Evolutionary conservation across 106 monocot genomes (phyloP), one percentile per base, ranked within the genome.

Genomic region (Acanthochlamys bracteata): DNA sequence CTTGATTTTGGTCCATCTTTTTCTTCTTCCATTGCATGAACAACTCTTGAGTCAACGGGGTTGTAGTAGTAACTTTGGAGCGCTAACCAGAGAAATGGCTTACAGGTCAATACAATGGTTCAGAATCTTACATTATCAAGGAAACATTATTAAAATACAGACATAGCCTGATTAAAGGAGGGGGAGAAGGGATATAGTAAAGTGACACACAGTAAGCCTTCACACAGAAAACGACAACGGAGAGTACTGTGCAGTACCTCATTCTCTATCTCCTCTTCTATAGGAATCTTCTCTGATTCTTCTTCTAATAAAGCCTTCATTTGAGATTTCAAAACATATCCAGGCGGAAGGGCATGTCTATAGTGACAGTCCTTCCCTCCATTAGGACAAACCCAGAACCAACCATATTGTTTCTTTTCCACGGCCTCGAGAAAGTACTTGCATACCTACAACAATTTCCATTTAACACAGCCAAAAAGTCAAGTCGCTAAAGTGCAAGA

Each of bases 351-450:
- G 58, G 98, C 98, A 74, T 99, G 98, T 66, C 98, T 80, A 26
- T 92, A 99, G 64, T 92, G 98, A 73, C 92, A 99, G 4, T 99
- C 98, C 70, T 86, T 99, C 0, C 86, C 82, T 42, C 98, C 92
- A 79, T 99, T 92, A 59, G 96, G 91, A 68, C 92, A 99, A 46
- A 74, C 76, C 98, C 98, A 99, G 64, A 99, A 99, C 98, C 98
- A 99, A 7, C 92, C 92, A 73, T 99, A 99, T 39, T 89, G 98
- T 72, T 92, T 92, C 81, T 92, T 99, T 66, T 89, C 92, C 59
- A 99, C 92, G 43, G 98, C 92, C 45, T 98, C 98, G 42, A 98
- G 57, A 63, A 99, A 99, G 57, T 80, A 79, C 64, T 92, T 99
- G 63, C 98, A 99, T 10, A 98, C 91, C 91, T 98, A 62, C 64